Conservation (phyloP, 1,284 basidiomycete species). For the Puccinia coronata region DNA sequence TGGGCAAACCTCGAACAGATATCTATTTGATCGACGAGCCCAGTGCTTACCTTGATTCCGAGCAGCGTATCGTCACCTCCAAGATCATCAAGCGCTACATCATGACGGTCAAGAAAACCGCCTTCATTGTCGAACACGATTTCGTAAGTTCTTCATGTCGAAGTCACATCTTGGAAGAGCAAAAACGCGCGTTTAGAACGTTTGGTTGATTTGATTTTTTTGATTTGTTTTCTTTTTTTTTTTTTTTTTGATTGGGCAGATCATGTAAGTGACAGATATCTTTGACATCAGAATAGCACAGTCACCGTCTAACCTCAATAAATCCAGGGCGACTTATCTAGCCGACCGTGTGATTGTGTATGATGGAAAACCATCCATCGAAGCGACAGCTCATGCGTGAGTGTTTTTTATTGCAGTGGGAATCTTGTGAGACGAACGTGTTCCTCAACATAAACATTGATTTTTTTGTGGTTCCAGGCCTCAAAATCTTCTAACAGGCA, state of each 20-base stretch:
- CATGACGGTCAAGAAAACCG: slow-evolving; percentile 92
- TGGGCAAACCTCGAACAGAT: slow-evolving; percentile 73
- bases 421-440: slow-evolving; percentile 45
- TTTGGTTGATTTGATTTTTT: too few relatives aligned
- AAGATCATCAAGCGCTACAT: slow-evolving; percentile 90
- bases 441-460: slow-evolving; percentile 24
- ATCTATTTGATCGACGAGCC: slow-evolving; percentile 73
- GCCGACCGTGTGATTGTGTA: slow-evolving; percentile 96
- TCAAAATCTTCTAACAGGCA: slow-evolving; percentile 77
- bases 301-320: background rate
- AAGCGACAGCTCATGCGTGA: slow-evolving; percentile 81
- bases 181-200: too few relatives aligned
- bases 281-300: background rate
- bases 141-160: slow-evolving; percentile 65
- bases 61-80: slow-evolving; percentile 94
- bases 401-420: slow-evolving; percentile 56
- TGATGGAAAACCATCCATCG: slow-evolving; percentile 76
- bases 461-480: slow-evolving; percentile 63
- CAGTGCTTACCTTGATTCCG: slow-evolving; percentile 84
- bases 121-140: slow-evolving; percentile 96
- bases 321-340: slow-evolving; percentile 76
- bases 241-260: slow-evolving; percentile 23
- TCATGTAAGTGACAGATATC: slow-evolving; percentile 40
- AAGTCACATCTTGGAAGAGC: background rate
- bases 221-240: background rate